Conservation (phyloP, 2,329 filamentous ascomycete species). For the Trichoderma guizhouense region DNA sequence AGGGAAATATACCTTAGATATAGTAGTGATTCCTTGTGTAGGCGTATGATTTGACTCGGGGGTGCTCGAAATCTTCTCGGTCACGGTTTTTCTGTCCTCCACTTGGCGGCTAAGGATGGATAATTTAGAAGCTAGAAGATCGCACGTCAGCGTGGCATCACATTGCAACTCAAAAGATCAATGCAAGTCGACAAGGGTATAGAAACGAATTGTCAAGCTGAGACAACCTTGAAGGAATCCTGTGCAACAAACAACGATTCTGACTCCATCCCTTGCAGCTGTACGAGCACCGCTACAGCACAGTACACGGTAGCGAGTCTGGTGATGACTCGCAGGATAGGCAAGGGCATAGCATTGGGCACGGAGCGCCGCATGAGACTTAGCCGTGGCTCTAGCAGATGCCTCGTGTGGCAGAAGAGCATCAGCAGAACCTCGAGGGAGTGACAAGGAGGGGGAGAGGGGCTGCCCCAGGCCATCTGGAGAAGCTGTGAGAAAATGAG, state of each 20-base stretch:
- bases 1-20: no score
- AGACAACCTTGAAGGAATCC: constrained; percentile 7
- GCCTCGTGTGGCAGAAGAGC: not conserved
- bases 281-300: not conserved
- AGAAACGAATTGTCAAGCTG: not conserved
- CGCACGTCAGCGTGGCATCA: constrained; percentile 19
- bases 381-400: constrained; percentile 4
- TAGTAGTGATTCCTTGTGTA: no score
- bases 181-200: not conserved
- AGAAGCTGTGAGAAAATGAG: constrained; percentile 19
- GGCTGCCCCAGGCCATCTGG: constrained; percentile 2
- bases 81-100: no score
- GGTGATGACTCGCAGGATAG: constrained; percentile 17
- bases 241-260: not conserved
- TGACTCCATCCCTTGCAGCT: not conserved
- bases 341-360: not conserved
- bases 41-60: no score
- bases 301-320: not conserved
- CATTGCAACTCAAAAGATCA: constrained; percentile 17
- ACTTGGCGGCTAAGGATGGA: constrained; percentile 2
- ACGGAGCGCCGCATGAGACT: not conserved
- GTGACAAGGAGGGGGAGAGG: not conserved
- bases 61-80: no score
- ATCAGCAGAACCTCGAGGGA: not conserved
- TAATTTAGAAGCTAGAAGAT: not conserved